These are phyloP conservation scores for Arachis hypogaea DNA, from an alignment of 306 rosid genomes.

Conservation along the genomic window DNA sequence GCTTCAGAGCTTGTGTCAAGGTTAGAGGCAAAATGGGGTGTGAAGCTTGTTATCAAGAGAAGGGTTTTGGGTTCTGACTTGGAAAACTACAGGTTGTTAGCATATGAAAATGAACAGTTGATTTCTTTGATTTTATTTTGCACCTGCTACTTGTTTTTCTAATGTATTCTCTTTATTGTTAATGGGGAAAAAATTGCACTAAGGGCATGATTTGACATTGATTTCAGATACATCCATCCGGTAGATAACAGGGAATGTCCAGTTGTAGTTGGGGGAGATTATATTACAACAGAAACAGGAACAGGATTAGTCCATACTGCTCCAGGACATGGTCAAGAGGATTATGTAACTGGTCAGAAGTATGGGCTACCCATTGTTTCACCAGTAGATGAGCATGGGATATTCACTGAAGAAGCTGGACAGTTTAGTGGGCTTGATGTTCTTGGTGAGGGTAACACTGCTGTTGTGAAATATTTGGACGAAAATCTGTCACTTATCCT, in stretches of 20 bases:
- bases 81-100: constrained; percentile 82
- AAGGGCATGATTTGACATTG: constrained; percentile 29
- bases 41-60: constrained; percentile 70
- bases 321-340: constrained; percentile 99
- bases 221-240: constrained; percentile 84
- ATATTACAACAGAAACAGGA: constrained; percentile 93
- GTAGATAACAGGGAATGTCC: constrained; percentile 75
- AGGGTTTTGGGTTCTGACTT: constrained; percentile 77
- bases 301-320: constrained; percentile 99
- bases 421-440: constrained; percentile 92
- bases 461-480: constrained; percentile 85
- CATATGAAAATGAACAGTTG: neutral
- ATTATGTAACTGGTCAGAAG: constrained; percentile 89
- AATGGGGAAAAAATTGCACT: constrained; percentile 23
- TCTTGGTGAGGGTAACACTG: constrained; percentile 85
- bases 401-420: constrained; percentile 97
- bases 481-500: constrained; percentile 69
- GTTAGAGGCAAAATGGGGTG: constrained; percentile 88
- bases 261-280: constrained; percentile 90
- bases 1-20: constrained; percentile 90
- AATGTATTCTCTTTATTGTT: constrained; percentile 7
- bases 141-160: constrained; percentile 26
- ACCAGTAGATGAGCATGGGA: constrained; percentile 90
- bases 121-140: no score
- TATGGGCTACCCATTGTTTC: constrained; percentile 84